Conservation (phyloP, 805 yeast species). For the Nakazawaea peltata region DNA sequence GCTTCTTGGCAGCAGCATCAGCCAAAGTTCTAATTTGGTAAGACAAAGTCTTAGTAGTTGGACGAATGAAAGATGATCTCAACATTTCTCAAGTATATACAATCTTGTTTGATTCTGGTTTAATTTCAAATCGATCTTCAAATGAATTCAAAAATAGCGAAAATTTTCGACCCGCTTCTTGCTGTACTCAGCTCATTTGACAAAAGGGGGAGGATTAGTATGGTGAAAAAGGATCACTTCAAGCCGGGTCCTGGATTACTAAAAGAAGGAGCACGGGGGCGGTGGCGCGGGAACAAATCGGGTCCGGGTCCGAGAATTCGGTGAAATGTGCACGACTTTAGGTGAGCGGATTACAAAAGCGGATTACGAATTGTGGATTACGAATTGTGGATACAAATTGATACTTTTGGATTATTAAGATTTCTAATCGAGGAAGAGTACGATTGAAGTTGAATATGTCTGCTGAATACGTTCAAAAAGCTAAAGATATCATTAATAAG, state of each 20-base stretch:
- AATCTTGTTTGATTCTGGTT: not conserved
- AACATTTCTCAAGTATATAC: slow-evolving; percentile 4
- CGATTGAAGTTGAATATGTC: no score
- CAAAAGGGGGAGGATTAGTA: no score
- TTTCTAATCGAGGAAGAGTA: no score
- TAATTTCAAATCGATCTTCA: no score
- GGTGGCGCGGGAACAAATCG: no score
- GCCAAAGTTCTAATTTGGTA: slow-evolving; percentile 2
- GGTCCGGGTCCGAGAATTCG: no score
- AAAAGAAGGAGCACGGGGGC: slow-evolving; percentile 1
- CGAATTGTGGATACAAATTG: no score
- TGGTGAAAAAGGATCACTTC: slow-evolving; percentile 8
- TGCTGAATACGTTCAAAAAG: slow-evolving; percentile 20
- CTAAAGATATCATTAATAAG: slow-evolving; percentile 34
- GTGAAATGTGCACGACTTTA: slow-evolving; percentile 1
- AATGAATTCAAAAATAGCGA: no score
- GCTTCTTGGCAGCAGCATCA: slow-evolving; percentile 39
- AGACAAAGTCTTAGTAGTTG: slow-evolving; percentile 1
- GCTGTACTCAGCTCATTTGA: no score
- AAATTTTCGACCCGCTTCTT: no score
- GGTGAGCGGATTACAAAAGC: not conserved
- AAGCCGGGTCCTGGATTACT: slow-evolving; percentile 5
- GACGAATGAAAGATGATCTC: slow-evolving; percentile 7
- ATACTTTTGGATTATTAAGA: no score
- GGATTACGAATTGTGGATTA: no score